Conservation (phyloP, 1,284 basidiomycete species). For the Malassezia pachydermatis region DNA sequence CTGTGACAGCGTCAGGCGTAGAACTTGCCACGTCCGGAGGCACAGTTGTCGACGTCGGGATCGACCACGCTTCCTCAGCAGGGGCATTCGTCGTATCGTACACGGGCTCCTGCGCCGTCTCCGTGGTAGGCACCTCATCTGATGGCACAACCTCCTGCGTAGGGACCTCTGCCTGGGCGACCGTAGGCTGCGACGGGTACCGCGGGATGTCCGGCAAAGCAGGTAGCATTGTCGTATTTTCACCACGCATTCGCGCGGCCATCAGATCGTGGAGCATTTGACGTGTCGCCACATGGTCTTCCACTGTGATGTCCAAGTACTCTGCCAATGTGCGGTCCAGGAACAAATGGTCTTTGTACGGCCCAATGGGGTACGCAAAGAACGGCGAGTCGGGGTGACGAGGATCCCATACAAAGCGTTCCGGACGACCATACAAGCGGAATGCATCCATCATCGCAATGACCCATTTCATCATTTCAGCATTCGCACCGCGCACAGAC, state of each 20-base stretch:
- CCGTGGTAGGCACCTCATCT: not conserved
- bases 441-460: conserved; percentile 52
- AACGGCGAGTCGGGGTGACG: conserved; percentile 51
- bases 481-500: conserved; percentile 38
- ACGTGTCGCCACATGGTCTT: conserved; percentile 48
- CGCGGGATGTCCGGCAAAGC: conserved; percentile 23
- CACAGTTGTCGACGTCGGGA: not conserved
- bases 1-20: not conserved
- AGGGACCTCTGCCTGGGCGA: too few species aligned
- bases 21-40: not conserved
- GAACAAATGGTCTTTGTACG: conserved; percentile 60
- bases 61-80: not conserved
- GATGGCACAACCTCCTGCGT: too few species aligned
- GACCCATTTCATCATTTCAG: conserved; percentile 89
- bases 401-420: conserved; percentile 38
- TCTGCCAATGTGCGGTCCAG: conserved; percentile 75
- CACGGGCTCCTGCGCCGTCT: too few species aligned
- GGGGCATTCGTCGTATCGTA: too few species aligned
- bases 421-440: conserved; percentile 40
- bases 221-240: conserved; percentile 41
- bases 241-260: conserved; percentile 44
- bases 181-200: not conserved
- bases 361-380: conserved; percentile 49
- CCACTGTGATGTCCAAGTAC: conserved; percentile 65
- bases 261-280: conserved; percentile 41